Conservation (phyloP, 2,329 filamentous ascomycete genomes). For the Colletotrichum siamense region DNA sequence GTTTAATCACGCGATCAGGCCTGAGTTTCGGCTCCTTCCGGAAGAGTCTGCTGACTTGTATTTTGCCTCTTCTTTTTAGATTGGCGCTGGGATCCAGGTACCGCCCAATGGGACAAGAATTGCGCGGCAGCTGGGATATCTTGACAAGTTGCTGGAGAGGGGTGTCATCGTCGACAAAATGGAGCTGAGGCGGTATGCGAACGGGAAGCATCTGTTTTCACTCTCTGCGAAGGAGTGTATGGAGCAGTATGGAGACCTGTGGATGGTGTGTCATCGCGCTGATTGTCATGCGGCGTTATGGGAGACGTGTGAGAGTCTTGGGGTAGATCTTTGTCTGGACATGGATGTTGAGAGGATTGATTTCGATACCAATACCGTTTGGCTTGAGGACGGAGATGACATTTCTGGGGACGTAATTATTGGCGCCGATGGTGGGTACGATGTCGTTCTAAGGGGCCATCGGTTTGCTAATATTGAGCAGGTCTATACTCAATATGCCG, state of each 20-base stretch:
- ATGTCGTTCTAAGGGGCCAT: accelerated
- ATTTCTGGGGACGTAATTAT: constrained; percentile 1
- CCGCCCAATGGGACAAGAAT: constrained; percentile 9
- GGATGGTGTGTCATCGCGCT: constrained; percentile 9
- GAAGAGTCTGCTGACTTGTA: neutral
- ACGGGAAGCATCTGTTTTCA: neutral
- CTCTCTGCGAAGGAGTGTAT: neutral
- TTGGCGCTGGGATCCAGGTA: constrained; percentile 13
- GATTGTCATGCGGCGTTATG: constrained; percentile 6
- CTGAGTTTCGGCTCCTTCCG: neutral
- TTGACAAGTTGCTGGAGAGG: neutral
- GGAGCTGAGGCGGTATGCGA: neutral
- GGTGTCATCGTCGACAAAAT: neutral
- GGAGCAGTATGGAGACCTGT: neutral
- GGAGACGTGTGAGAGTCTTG: neutral
- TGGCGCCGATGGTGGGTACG: constrained; percentile 8
- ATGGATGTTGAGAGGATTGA: constrained; percentile 13
- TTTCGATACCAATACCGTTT: neutral
- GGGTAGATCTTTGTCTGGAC: neutral
- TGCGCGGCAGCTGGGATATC: constrained; percentile 6
- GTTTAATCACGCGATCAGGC: neutral
- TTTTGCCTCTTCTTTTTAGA: neutral
- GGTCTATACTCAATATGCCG: constrained; percentile 9
- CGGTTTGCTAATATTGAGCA: neutral
- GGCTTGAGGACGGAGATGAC: constrained; percentile 13